Percentiles rank a stretch among this genome's conserved stretches.
Evolutionary conservation across 352 stramenopile species (phyloP).

Genomic region (Pilasporangium apinafurcum): DNA sequence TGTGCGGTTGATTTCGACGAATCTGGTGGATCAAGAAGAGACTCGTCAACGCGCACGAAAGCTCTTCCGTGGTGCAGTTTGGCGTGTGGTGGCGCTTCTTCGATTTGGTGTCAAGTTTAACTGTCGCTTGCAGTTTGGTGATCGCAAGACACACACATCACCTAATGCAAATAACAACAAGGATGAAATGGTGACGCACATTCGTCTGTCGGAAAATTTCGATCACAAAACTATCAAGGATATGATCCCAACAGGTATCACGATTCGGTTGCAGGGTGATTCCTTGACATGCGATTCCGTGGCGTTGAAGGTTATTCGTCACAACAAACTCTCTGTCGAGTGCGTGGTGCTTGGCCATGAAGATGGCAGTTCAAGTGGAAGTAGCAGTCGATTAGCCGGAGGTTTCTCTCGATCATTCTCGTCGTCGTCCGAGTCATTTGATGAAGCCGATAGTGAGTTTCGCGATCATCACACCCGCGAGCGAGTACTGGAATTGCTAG

Average conservation of each 20-base stretch:
- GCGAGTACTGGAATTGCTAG: constrained; percentile 71
- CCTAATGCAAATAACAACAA: constrained; percentile 14
- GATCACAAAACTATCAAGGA: constrained; percentile 88
- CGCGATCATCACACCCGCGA: constrained; percentile 17
- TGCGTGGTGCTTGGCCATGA: constrained; percentile 71
- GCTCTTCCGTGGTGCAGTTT: constrained; percentile 78
- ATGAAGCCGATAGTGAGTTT: constrained; percentile 19
- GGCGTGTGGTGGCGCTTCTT: constrained; percentile 81
- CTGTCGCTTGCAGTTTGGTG: constrained; percentile 69
- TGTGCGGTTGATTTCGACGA: constrained; percentile 83
- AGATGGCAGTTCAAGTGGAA: constrained; percentile 5
- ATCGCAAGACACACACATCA: constrained; percentile 32
- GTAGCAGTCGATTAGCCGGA: background rate
- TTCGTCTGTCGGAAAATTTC: constrained; percentile 84
- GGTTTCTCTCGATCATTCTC: constrained; percentile 12
- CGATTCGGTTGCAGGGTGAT: constrained; percentile 68
- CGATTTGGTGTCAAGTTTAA: constrained; percentile 88
- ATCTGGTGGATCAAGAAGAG: constrained; percentile 82
- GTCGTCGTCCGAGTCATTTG: constrained; percentile 35
- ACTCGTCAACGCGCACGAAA: constrained; percentile 75
- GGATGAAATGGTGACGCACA: constrained; percentile 60
- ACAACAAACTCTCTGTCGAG: constrained; percentile 83
- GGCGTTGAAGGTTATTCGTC: constrained; percentile 69
- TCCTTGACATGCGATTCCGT: constrained; percentile 71
- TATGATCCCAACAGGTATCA: constrained; percentile 85